These are phyloP conservation scores for Daldinia decipiens DNA, from an alignment of 495 filamentous ascomycete genomes.

Conservation along the genomic window DNA sequence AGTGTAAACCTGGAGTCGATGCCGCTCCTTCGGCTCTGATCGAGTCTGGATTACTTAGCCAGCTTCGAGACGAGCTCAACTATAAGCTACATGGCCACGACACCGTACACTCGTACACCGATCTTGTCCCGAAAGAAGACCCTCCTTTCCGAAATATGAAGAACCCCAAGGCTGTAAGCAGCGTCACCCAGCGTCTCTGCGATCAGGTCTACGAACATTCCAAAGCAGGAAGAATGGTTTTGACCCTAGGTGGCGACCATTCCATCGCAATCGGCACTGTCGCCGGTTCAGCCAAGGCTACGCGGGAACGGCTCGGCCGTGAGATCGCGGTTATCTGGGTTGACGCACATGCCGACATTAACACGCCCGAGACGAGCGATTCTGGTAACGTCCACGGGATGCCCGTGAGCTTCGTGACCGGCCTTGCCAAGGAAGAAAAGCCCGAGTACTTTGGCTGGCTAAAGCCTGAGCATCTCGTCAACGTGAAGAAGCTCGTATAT, in stretches of 20 bases:
- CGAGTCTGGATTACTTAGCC: slow-evolving; percentile 83
- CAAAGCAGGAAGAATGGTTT: slow-evolving; percentile 82
- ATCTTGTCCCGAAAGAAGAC: slow-evolving; percentile 76
- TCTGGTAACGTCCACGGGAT: slow-evolving; percentile 98
- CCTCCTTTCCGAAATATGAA: slow-evolving; percentile 91
- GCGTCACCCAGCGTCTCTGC: slow-evolving; percentile 82
- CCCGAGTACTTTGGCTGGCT: slow-evolving; percentile 90
- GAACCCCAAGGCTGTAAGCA: slow-evolving; percentile 86
- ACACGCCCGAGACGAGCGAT: slow-evolving; percentile 87
- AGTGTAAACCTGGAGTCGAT: slow-evolving; percentile 94
- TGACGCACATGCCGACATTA: slow-evolving; percentile 97
- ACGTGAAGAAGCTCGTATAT: slow-evolving; percentile 90
- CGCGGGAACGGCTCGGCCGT: slow-evolving; percentile 78
- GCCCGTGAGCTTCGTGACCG: slow-evolving; percentile 93
- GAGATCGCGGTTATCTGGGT: slow-evolving; percentile 98
- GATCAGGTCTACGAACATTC: slow-evolving; percentile 90
- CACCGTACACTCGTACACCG: slow-evolving; percentile 82
- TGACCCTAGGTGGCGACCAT: slow-evolving; percentile 96
- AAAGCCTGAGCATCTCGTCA: slow-evolving; percentile 65
- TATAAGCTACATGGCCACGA: slow-evolving; percentile 89
- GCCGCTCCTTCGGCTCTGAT: slow-evolving; percentile 92
- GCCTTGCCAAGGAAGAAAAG: slow-evolving; percentile 77
- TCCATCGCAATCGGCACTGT: slow-evolving; percentile 95
- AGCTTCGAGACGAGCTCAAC: slow-evolving; percentile 84
- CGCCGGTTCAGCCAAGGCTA: slow-evolving; percentile 83